Evolutionary conservation across 345 rosid genomes (phyloP), one percentile per base, ranked within the genome.

Genomic region (Mangifera indica): DNA sequence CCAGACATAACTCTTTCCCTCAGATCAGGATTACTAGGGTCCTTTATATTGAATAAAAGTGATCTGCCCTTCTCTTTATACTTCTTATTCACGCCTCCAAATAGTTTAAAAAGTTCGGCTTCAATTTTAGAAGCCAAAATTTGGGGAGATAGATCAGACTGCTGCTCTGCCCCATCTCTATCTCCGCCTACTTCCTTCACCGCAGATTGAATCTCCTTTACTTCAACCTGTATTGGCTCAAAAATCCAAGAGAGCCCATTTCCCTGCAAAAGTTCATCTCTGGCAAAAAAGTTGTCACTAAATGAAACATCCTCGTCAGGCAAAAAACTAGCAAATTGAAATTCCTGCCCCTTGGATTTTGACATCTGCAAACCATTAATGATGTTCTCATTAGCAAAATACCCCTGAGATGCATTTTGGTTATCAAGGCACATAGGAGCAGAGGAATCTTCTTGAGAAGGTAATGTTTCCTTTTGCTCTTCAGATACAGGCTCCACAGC

Each of bases 31-130:
- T 94, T 94, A 75, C 64, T 94, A 21, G 84, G 91, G 70, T 94
- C 98, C 80, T 94, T 94, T 74, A 94, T 80, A 71, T 94, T 94
- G 80, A 94, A 94, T 62, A 94, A 74, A 49, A 94, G 89, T 26
- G 97, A 92, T 79, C 97, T 85, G 20, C 93, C 98, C 74, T 82
- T 91, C 80, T 94, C 98, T 80, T 85, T 94, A 64, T 91, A 93
- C 79, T 93, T 96, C 77, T 93, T 96, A 84, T 96, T 96, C 60
- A 96, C 98, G 62, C 98, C 99, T 54, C 93, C 96, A 84, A 85
- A 89, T 60, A 91, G 66, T 72, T 85, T 91, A 78, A 83, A 96
- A 32, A 94, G 97, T 58, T 87, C 97, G 26, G 72, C 85, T 79
- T 94, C 98, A 62, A 94, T 85, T 77, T 81, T 69, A 44, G 62